Base-by-base conservation (phyloP, 164 flowering plant species). In the Macadamia tetraphylla region DNA sequence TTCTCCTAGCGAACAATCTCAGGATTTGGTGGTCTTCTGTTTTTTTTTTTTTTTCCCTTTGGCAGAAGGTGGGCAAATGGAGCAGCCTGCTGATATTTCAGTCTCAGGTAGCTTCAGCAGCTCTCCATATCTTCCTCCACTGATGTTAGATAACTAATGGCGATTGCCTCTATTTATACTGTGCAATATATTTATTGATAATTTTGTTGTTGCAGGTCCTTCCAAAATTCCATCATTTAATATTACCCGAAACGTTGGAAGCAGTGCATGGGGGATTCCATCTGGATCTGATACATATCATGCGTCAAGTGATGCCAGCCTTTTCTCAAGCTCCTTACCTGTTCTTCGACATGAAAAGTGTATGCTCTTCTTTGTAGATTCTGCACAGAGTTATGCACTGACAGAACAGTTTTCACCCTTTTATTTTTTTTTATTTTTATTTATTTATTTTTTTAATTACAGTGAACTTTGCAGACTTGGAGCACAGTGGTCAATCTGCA, bases 281-380 rank as follows among this genome's bases (percentile, higher is more conserved):
- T 53, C 78, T 40, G 81, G 81, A 65, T 58, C 80, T 71, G 80
- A 73, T 68, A 74, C 74, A 29, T 78, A 77, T 79, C 86, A 81
- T 66, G 81, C 86, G 32, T 81, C 94, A 58, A 84, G 63, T 71
- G 98, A 90, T 78, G 85, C 89, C 30, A 82, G 86, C 73, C 83
- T 94, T 49, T 94, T 94, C 68, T 94, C 98, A 23, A 81, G 90
- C 81, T 94, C 99, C 40, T 78, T 94, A 67, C 99, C 99, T 72
- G 94, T 90, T 80, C 81, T 94, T 71, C 86, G 84, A 0, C 99
- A 89, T 78, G 88, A 82, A 64, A 92, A 92, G 71, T 68, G 99
- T 92, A 84, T 55, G 86, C 44, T 60, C 13, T 71, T 66, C 35
- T 35, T 32, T 56, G 30, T 18, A 62, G 30, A 18, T 51, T n/a